phyloP scores from a whole-genome alignment of 352 stramenopile species.

The Globisporangium takayamanum region DNA sequence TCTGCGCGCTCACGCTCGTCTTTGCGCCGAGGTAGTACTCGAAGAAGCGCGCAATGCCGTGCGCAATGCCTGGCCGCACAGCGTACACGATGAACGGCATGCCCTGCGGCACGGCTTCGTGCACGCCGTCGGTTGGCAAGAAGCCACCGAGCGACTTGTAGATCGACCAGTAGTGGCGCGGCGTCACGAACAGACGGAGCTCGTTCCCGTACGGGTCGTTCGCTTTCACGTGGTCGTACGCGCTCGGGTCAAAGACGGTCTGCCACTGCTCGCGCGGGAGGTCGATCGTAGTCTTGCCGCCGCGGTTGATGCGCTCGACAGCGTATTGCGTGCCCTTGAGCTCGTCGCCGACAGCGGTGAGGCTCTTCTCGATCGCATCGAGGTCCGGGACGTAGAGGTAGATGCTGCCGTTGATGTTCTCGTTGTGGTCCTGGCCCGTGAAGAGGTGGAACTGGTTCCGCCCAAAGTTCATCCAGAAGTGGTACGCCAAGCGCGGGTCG shows the following conservation, averaged over 20 bases:
- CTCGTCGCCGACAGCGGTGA: slow-evolving; percentile 34
- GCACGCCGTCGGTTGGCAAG: slow-evolving; percentile 31
- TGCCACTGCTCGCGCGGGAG: slow-evolving; percentile 55
- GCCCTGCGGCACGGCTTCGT: slow-evolving; percentile 37
- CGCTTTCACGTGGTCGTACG: slow-evolving; percentile 57
- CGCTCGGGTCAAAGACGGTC: slow-evolving; percentile 32
- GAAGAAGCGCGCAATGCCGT: slow-evolving; percentile 62
- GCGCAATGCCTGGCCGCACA: slow-evolving; percentile 42
- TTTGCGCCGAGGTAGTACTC: slow-evolving; percentile 59
- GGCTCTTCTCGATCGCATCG: slow-evolving; percentile 46
- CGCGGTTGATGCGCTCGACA: slow-evolving; percentile 49
- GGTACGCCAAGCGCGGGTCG: slow-evolving; percentile 54
- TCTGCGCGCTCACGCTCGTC: slow-evolving; percentile 36
- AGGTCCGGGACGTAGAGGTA: slow-evolving; percentile 57
- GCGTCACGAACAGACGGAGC: slow-evolving; percentile 46
- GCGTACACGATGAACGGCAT: slow-evolving; percentile 57
- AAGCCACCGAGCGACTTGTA: slow-evolving; percentile 47
- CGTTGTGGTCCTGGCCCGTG: slow-evolving; percentile 46
- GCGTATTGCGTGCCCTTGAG: slow-evolving; percentile 46
- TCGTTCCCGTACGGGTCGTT: slow-evolving; percentile 60
- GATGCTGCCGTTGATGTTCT: slow-evolving; percentile 51
- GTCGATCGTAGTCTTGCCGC: slow-evolving; percentile 33
- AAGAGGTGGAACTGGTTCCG: slow-evolving; percentile 74
- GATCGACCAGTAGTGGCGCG: slow-evolving; percentile 51
- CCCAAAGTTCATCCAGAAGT: slow-evolving; percentile 66